phyloP scores from a whole-genome alignment of 2,329 filamentous ascomycete genomes.

The Botryotinia calthae region DNA sequence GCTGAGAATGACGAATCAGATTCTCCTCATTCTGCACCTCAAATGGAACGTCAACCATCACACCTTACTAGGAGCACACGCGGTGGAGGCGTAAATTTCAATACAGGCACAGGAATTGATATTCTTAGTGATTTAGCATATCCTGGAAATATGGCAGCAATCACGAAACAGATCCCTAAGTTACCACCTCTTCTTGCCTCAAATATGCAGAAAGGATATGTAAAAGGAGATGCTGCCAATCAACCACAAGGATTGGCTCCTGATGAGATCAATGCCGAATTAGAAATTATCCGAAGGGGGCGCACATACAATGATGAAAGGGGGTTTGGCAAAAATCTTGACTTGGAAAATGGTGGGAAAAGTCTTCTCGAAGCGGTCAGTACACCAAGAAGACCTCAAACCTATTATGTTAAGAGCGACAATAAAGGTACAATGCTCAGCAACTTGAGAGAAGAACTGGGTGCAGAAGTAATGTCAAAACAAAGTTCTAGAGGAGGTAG shows the following conservation, averaged over 20 bases:
- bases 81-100: conserved; percentile 47
- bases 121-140: conserved; percentile 59
- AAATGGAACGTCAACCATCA: conserved; percentile 63
- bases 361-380: conserved; percentile 31
- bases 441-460: conserved; percentile 21
- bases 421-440: conserved; percentile 23
- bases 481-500: conserved; percentile 23
- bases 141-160: conserved; percentile 50
- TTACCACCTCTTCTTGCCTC: conserved; percentile 35
- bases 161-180: conserved; percentile 36
- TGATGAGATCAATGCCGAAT: conserved; percentile 29
- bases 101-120: conserved; percentile 58
- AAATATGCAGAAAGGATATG: conserved; percentile 31
- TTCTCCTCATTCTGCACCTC: conserved; percentile 49
- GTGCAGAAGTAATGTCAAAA: conserved; percentile 26
- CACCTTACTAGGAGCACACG: conserved; percentile 63
- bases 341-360: conserved; percentile 34
- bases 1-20: conserved; percentile 50
- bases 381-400: conserved; percentile 6
- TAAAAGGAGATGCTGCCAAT: conserved; percentile 29
- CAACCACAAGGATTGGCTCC: conserved; percentile 24
- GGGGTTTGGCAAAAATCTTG: conserved; percentile 35
- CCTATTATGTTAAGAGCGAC: conserved; percentile 21
- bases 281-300: conserved; percentile 35
- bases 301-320: conserved; percentile 35